Percentiles rank a stretch among this genome's conserved stretches.
Conservation (phyloP, 2,329 filamentous ascomycete genomes). For the Alternaria sp. region DNA sequence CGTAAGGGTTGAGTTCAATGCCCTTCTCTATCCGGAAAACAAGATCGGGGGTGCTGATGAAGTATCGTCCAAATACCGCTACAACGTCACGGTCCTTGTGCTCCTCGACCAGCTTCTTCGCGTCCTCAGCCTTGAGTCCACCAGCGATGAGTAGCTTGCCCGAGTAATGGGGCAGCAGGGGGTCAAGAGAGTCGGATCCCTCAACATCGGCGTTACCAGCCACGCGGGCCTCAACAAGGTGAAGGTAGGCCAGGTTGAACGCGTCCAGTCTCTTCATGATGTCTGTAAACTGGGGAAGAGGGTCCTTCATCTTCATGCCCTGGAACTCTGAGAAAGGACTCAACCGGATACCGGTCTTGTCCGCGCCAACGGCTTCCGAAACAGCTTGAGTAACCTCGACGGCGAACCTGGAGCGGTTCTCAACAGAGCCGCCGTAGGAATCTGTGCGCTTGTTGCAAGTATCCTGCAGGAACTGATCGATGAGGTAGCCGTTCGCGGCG, state of each 20-base stretch:
- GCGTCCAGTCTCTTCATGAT: conserved; percentile 61
- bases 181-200: conserved; percentile 30
- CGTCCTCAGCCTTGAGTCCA: conserved; percentile 52
- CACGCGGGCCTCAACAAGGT: conserved; percentile 66
- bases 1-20: conserved; percentile 55
- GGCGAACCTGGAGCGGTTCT: conserved; percentile 62
- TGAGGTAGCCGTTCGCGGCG: conserved; percentile 71
- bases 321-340: conserved; percentile 69
- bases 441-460: conserved; percentile 63
- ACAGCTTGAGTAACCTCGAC: conserved; percentile 64
- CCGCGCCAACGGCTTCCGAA: conserved; percentile 60
- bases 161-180: conserved; percentile 34
- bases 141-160: conserved; percentile 53
- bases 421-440: conserved; percentile 57
- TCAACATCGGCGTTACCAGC: conserved; percentile 52
- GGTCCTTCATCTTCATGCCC: conserved; percentile 69
- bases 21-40: conserved; percentile 56
- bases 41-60: conserved; percentile 60
- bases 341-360: conserved; percentile 67
- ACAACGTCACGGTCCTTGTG: conserved; percentile 55
- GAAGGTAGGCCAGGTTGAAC: conserved; percentile 60
- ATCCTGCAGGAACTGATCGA: conserved; percentile 71
- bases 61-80: conserved; percentile 59
- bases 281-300: conserved; percentile 69
- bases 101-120: conserved; percentile 50